Evolutionary conservation across 352 stramenopile genomes (phyloP), one percentile per base, ranked within the genome.

Genomic region (Phytopythium litorale): DNA sequence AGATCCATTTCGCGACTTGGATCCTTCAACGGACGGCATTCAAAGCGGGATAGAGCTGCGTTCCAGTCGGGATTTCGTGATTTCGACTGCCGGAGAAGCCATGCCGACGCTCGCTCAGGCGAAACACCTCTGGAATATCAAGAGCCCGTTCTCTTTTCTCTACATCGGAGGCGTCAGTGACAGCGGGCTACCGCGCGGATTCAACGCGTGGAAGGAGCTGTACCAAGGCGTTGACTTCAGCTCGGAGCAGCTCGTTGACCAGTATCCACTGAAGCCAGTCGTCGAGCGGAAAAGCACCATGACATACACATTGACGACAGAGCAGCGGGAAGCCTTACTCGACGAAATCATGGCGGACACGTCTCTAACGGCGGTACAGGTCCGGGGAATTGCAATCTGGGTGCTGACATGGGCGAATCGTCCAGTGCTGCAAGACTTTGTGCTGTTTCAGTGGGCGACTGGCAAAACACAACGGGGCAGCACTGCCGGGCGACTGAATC

Each of bases 31-130:
- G 19, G 55, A 67, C 28, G 77, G 76, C 0, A 48, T 64, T 3
- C 81, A 91, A 59, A 63, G 49, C 4, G 81, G 81, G 11, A 87
- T 91, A 61, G 81, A 91, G 52, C 62, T 91, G 0, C 73, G 64
- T n/a, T 46, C 65, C 16, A 83, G 64, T 21, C 18, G 32, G 13
- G 52, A 33, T 0, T 90, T 68, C 32, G 64, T 63, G 15, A 71
- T 40, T 7, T 45, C 60, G 4, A 37, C 25, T 0, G 52, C 28
- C 19, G 54, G 32, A 3, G 37, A 62, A 25, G 30, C 58, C 9
- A 50, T 87, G 3, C 79, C 77, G 1, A 76, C 59, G 32, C 33
- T 82, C 2, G 58, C 66, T 2, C 77, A 88, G 56, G 70, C 75
- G 0, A 70, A 85, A 35, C 59, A 58, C 25, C 33, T 91, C 25